Evolutionary conservation across 1,284 basidiomycete genomes (phyloP), one percentile per base, ranked within the genome.

Genomic region (Ustilago cynodontis): DNA sequence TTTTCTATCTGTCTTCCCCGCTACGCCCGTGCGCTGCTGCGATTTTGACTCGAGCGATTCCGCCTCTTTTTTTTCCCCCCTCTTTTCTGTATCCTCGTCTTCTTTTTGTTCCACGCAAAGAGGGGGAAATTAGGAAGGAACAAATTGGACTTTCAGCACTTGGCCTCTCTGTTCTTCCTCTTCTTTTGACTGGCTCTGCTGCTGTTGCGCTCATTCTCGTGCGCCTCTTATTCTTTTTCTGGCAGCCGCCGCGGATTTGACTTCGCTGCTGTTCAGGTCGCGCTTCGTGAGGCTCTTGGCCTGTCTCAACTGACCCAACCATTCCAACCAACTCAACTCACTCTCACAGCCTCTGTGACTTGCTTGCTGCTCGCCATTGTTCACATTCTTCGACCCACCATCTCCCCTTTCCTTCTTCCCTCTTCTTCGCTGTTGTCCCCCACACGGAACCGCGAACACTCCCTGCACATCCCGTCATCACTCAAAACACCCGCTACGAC

Each of bases 11-110:
- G 26, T 24, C 18, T 37, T 26, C 39, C 37, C 31, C 54, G 11
- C 28, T 45, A 35, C 54, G 35, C 9, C 35, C 54, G 24, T 41
- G 37, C 54, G 20, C 31, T n/a, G n/a, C 14, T 28, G 10, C 35
- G 53, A 7, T 20, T 52, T 52, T 31, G 51, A 52, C 31, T 52
- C 33, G 29, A 35, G 51, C 51, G 29, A 54, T 24, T 54, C 52
- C 24, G 52, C 33, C 52, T 43, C n/a, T 43, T 9, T 49, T 49
- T 26, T 49, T 18, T n/a, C n/a, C n/a, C n/a, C n/a, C n/a, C n/a
- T n/a, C n/a, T n/a, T n/a, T n/a, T n/a, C n/a, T n/a, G n/a, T n/a
- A n/a, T n/a, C n/a, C 9, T 9, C 29, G 20, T 58, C 8, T 24
- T 50, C 28, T 37, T 29, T 31, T 18, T 28, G 31, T 54, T 37